Conservation (phyloP, 257 asterid species). For the Scutellaria minor region DNA sequence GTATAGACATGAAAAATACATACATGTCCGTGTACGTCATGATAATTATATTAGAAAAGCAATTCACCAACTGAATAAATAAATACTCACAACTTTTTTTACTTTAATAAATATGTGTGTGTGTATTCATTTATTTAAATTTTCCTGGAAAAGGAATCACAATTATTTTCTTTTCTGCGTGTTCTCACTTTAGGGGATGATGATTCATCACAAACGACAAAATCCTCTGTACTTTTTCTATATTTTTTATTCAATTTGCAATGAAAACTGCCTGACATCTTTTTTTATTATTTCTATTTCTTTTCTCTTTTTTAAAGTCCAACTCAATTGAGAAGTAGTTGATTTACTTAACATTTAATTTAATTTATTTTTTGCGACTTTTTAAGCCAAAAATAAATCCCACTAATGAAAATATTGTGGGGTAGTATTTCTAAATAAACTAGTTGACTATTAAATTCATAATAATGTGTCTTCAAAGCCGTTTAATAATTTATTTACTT, state of each 20-base stretch:
- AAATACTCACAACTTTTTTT: conserved; percentile 10
- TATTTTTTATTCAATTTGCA: conserved; percentile 39
- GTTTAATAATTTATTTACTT: too few species aligned
- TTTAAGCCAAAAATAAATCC: conserved; percentile 4
- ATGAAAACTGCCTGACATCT: conserved; percentile 46
- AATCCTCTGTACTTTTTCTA: conserved; percentile 42
- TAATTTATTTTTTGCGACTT: neutral
- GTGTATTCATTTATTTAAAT: neutral
- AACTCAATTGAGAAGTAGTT: conserved; percentile 30
- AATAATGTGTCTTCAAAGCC: too few species aligned
- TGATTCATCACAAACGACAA: conserved; percentile 75
- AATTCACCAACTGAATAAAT: conserved; percentile 13
- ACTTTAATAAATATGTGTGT: neutral
- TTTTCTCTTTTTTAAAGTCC: conserved; percentile 34
- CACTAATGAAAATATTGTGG: neutral
- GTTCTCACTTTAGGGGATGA: conserved; percentile 55
- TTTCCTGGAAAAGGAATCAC: conserved; percentile 32
- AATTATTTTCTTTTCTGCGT: conserved; percentile 34
- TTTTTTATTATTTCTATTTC: conserved; percentile 24
- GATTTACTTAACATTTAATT: conserved; percentile 26
- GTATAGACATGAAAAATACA: conserved; percentile 2
- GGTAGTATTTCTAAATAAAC: neutral
- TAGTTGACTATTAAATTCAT: too few species aligned
- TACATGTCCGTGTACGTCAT: conserved; percentile 5
- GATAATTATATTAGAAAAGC: conserved; percentile 22